Conservation (phyloP, 805 yeast genomes). For the Yarrowia hollandica region DNA sequence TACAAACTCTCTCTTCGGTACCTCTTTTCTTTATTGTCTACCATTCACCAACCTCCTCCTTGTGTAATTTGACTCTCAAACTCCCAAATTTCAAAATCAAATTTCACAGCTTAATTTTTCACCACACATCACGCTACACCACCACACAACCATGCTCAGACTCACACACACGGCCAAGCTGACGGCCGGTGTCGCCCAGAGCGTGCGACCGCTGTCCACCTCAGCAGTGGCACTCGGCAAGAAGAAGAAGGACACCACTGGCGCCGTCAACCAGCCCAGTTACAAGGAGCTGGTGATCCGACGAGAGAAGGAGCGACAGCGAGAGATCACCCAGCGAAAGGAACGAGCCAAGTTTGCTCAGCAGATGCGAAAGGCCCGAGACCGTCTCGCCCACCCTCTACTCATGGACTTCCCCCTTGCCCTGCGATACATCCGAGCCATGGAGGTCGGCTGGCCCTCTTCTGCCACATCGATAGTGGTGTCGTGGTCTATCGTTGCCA, state of each 20-base stretch:
- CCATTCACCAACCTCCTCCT: too few relatives aligned
- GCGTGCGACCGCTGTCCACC: conserved; percentile 25
- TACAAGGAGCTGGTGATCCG: conserved; percentile 26
- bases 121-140: not conserved
- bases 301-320: conserved; percentile 12
- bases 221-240: conserved; percentile 26
- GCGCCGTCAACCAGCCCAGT: conserved; percentile 27
- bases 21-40: too few relatives aligned
- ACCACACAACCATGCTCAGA: not conserved
- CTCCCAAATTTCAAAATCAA: too few relatives aligned
- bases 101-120: conserved; percentile 14
- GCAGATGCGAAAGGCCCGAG: conserved; percentile 25
- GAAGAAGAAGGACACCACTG: conserved; percentile 11
- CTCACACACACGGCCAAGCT: conserved; percentile 8
- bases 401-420: conserved; percentile 74
- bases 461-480: conserved; percentile 69
- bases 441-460: conserved; percentile 82
- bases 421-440: conserved; percentile 75
- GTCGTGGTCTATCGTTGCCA: conserved; percentile 64
- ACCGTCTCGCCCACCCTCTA: conserved; percentile 46
- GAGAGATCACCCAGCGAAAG: conserved; percentile 19
- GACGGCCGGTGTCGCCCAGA: not conserved
- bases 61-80: not conserved
- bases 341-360: conserved; percentile 6
- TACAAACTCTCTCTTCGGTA: too few relatives aligned